phyloP scores from a whole-genome alignment of 2,329 filamentous ascomycete genomes.

The Cytospora chrysosperma region DNA sequence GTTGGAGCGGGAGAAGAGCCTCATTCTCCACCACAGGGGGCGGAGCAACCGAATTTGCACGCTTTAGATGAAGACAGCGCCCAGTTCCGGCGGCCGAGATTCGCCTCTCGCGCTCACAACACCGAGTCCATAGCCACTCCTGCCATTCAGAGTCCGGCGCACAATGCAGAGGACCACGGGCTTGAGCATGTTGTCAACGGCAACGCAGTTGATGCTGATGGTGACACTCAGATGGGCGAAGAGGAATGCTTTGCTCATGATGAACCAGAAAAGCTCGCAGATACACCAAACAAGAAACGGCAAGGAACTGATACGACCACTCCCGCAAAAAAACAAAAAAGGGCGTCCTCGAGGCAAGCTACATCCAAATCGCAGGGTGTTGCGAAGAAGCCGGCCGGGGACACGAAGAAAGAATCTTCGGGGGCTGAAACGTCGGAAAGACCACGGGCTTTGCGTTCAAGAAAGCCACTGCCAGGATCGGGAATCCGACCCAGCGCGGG shows the following conservation, averaged over 20 bases:
- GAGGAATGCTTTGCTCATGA: neutral
- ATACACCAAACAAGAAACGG: neutral
- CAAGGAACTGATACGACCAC: neutral
- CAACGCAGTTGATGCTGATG: neutral
- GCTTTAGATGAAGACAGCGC: neutral
- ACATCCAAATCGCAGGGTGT: neutral
- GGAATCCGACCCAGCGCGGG: neutral
- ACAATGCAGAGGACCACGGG: neutral
- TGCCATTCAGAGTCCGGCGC: neutral
- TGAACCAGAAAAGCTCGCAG: neutral
- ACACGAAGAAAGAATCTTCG: neutral
- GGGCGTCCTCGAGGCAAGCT: neutral
- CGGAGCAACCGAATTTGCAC: neutral
- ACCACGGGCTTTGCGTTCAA: neutral
- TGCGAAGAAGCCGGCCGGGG: neutral
- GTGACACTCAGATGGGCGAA: neutral
- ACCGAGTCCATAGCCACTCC: neutral
- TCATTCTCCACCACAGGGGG: neutral
- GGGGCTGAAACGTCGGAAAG: neutral
- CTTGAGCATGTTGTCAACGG: neutral
- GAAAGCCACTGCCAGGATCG: neutral
- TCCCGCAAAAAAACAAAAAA: neutral
- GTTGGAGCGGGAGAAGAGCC: neutral
- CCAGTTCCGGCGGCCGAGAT: neutral
- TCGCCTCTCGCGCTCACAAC: neutral